phyloP scores from a whole-genome alignment of 2,329 filamentous ascomycete genomes.

The Trichoderma aggressivum region DNA sequence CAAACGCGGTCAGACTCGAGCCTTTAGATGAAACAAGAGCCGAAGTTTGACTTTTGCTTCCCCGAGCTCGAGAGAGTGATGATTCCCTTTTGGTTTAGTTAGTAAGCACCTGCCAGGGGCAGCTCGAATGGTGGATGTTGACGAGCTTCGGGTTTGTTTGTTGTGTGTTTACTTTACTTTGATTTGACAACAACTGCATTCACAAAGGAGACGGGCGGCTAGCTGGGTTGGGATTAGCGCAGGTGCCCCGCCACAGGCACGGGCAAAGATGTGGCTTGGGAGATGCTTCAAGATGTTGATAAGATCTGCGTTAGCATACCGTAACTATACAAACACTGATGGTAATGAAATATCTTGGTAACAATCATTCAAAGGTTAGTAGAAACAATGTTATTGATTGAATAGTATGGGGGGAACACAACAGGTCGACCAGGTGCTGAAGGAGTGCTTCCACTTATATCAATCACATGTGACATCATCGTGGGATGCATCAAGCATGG shows the following conservation, averaged over 20 bases:
- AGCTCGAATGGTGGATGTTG: slow-evolving; percentile 10
- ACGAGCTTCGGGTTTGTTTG: background rate
- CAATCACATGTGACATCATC: background rate
- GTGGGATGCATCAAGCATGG: background rate
- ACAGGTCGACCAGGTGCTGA: background rate
- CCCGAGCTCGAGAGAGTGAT: background rate
- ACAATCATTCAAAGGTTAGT: background rate
- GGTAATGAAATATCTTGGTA: background rate
- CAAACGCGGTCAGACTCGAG: slow-evolving; percentile 17
- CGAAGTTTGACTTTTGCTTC: background rate
- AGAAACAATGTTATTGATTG: background rate
- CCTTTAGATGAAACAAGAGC: background rate
- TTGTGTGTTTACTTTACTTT: slow-evolving; percentile 22
- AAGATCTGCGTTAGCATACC: background rate
- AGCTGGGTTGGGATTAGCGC: slow-evolving; percentile 6
- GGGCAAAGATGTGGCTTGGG: background rate
- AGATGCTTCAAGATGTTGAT: background rate
- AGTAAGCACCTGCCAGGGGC: slow-evolving; percentile 3
- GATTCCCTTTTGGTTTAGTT: background rate
- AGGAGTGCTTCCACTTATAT: background rate
- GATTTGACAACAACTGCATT: background rate
- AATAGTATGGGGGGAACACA: background rate
- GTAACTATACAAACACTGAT: background rate
- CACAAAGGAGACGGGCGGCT: background rate
- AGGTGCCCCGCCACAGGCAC: background rate